Evolutionary conservation across 352 stramenopile genomes (phyloP).

Genomic region (Phytophthora capsici): DNA sequence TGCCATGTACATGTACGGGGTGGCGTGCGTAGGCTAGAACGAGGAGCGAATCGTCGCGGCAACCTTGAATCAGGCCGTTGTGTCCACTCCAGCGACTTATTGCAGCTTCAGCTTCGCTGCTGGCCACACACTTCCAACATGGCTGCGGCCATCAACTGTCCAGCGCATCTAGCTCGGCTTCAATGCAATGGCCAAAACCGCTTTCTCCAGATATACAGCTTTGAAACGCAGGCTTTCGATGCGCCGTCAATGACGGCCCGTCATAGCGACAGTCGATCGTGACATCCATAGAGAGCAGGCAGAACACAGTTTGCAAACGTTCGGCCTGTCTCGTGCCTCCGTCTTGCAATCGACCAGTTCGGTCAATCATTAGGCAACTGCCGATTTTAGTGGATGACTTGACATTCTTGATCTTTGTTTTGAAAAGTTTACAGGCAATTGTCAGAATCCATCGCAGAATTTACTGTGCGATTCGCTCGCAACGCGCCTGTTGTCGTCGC

Average conservation of each 20-base stretch:
- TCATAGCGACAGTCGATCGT: conserved; percentile 13
- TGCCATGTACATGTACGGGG: too few relatives aligned
- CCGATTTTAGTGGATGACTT: conserved; percentile 12
- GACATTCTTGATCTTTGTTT: not conserved
- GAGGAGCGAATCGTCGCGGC: conserved; percentile 11
- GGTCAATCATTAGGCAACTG: conserved; percentile 21
- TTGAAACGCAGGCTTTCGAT: not conserved
- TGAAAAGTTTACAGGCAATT: not conserved
- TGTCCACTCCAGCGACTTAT: conserved; percentile 11
- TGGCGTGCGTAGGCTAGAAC: conserved; percentile 21
- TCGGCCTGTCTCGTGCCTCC: conserved; percentile 13
- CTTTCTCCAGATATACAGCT: conserved; percentile 8
- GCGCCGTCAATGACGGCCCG: not conserved
- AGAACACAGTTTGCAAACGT: conserved; percentile 1
- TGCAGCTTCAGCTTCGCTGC: conserved; percentile 7
- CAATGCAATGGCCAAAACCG: not conserved
- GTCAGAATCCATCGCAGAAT: conserved; percentile 1
- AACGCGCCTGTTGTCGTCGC: not conserved
- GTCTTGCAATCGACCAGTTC: not conserved
- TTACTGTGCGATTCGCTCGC: too few relatives aligned
- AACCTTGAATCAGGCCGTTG: not conserved
- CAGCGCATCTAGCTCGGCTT: too few relatives aligned
- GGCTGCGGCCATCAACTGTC: conserved; percentile 3
- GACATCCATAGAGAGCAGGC: conserved; percentile 6
- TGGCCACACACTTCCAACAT: conserved; percentile 10